phyloP scores from a whole-genome alignment of 2,329 filamentous ascomycete species.

The Metarhizium brunneum region DNA sequence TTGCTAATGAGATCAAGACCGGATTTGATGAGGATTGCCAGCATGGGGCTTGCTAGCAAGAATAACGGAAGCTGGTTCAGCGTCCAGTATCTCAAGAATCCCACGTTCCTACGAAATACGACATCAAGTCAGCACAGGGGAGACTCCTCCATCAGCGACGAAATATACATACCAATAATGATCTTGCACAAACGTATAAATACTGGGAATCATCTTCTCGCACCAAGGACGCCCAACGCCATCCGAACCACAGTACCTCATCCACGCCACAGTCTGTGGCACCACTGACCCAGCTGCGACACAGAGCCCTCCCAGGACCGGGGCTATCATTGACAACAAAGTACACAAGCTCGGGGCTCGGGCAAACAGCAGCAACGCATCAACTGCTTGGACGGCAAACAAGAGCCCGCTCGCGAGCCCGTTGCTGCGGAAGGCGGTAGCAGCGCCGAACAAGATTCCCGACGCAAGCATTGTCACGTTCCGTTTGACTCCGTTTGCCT shows the following conservation, averaged over 20 bases:
- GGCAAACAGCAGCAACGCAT: constrained; percentile 20
- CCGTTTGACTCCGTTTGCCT: constrained; percentile 17
- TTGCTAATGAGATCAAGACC: constrained; percentile 30
- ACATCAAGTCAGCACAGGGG: neutral
- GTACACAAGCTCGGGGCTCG: constrained; percentile 21
- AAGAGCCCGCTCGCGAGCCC: constrained; percentile 73
- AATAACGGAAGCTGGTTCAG: constrained; percentile 80
- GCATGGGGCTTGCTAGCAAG: constrained; percentile 68
- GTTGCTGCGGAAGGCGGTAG: constrained; percentile 73
- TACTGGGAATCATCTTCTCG: constrained; percentile 60
- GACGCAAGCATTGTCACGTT: constrained; percentile 49
- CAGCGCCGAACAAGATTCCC: constrained; percentile 60
- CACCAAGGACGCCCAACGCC: constrained; percentile 62
- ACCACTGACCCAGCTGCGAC: constrained; percentile 58
- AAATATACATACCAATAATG: constrained; percentile 68
- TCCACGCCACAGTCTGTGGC: constrained; percentile 70
- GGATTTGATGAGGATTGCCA: constrained; percentile 54
- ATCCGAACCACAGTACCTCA: constrained; percentile 49
- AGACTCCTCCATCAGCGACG: neutral
- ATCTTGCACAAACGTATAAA: constrained; percentile 83
- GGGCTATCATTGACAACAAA: constrained; percentile 44
- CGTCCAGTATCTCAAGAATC: constrained; percentile 87
- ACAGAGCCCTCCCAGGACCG: constrained; percentile 56
- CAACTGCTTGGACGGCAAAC: constrained; percentile 54
- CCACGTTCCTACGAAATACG: constrained; percentile 63